Evolutionary conservation across 2,329 filamentous ascomycete genomes (phyloP).

Genomic region (Elsinoe ampelina): DNA sequence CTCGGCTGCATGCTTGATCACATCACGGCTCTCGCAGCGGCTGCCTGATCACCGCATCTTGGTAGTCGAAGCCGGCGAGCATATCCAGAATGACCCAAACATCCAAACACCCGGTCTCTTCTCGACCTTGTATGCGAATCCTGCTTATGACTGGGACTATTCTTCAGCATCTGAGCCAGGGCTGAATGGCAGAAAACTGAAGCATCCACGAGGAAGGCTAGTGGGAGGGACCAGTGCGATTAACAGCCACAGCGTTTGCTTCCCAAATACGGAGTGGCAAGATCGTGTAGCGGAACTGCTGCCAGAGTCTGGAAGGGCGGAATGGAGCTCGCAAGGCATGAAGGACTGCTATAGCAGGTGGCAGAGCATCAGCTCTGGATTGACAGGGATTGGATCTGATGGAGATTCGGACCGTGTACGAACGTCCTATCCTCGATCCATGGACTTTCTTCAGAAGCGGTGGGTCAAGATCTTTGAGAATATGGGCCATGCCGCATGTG

Average conservation of each 20-base stretch:
- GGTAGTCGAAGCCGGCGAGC: conserved; percentile 66
- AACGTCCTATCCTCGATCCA: conserved; percentile 29
- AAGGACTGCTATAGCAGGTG: conserved; percentile 29
- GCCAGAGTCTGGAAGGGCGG: conserved; percentile 32
- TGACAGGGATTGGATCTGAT: conserved; percentile 33
- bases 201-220: conserved; percentile 27
- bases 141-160: conserved; percentile 20
- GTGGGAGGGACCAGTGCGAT: conserved; percentile 33
- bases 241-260: conserved; percentile 21
- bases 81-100: conserved; percentile 18
- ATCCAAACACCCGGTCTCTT: conserved; percentile 20
- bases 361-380: conserved; percentile 19
- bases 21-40: conserved; percentile 69
- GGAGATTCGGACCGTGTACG: conserved; percentile 36
- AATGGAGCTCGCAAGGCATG: conserved; percentile 39
- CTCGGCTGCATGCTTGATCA: conserved; percentile 77
- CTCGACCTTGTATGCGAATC: conserved; percentile 14
- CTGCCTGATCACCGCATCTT: conserved; percentile 72
- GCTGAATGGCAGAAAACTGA: conserved; percentile 16
- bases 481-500: conserved; percentile 13
- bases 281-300: conserved; percentile 35
- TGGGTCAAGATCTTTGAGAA: conserved; percentile 18
- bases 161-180: conserved; percentile 15
- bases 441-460: conserved; percentile 14
- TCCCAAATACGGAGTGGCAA: background rate